These are phyloP conservation scores for Coemansia sp. DNA, from an alignment of 371 early-diverging fungal species.

Conservation along the genomic window DNA sequence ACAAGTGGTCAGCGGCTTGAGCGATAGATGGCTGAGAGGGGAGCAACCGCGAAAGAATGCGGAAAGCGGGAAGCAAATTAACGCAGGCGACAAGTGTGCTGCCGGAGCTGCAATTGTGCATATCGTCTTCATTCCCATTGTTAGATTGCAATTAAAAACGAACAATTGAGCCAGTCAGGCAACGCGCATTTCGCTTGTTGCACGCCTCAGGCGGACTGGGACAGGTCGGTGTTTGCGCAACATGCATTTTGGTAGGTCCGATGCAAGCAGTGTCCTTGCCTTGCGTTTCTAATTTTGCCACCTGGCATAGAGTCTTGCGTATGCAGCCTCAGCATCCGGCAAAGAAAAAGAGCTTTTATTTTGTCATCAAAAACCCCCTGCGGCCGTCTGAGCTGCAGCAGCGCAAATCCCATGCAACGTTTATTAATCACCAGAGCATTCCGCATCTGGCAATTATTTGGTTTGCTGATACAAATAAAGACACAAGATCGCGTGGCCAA, in stretches of 20 bases:
- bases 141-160: background rate
- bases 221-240: background rate
- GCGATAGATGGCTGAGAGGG: background rate
- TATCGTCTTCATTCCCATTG: background rate
- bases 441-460: background rate
- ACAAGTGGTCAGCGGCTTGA: slow-evolving; percentile 2
- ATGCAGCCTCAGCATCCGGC: background rate
- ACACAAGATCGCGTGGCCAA: too few species aligned
- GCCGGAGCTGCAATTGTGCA: slow-evolving; percentile 23
- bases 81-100: slow-evolving; percentile 13
- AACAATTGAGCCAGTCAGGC: background rate
- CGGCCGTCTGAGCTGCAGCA: background rate
- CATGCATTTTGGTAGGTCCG: background rate
- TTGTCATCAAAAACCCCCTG: background rate
- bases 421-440: background rate
- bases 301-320: background rate
- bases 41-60: background rate
- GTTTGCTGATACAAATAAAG: too few species aligned
- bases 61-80: slow-evolving; percentile 20
- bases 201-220: background rate
- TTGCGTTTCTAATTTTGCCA: background rate
- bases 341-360: background rate
- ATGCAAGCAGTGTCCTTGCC: background rate
- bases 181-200: background rate
- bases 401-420: background rate